Conservation (phyloP, 192 early-diverging fungal genomes). For the Coemansia sp. region DNA sequence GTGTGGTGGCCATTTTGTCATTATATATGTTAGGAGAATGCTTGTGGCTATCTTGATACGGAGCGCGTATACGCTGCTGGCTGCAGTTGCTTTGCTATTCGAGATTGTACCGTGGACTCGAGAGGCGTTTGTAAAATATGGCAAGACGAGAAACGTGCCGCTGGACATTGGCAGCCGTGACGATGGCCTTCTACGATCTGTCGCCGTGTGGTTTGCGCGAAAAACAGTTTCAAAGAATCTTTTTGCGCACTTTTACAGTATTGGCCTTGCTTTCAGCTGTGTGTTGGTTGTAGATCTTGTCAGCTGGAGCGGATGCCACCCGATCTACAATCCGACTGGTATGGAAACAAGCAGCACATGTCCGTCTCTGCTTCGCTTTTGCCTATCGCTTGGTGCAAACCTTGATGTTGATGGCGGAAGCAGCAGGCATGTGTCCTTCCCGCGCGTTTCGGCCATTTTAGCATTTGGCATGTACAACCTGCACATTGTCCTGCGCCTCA, state of each 20-base stretch:
- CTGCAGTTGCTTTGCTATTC: constrained; percentile 26
- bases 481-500: constrained; percentile 37
- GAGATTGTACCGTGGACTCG: constrained; percentile 47
- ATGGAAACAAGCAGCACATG: neutral
- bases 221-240: constrained; percentile 37
- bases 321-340: neutral
- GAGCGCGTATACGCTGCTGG: constrained; percentile 18
- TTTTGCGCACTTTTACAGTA: constrained; percentile 43
- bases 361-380: constrained; percentile 13
- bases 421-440: neutral
- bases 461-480: constrained; percentile 29
- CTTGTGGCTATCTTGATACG: constrained; percentile 11
- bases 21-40: no score
- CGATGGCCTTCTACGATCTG: neutral
- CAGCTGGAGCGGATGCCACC: constrained; percentile 5
- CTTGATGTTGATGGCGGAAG: neutral
- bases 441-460: constrained; percentile 7
- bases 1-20: no score
- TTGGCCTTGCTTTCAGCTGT: constrained; percentile 17
- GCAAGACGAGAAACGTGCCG: constrained; percentile 21
- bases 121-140: constrained; percentile 50
- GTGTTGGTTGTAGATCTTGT: constrained; percentile 24
- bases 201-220: constrained; percentile 6
- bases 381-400: constrained; percentile 9
- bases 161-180: neutral